Base-by-base conservation (phyloP, 352 stramenopile species). In the Thalassiosira mediterranea region DNA sequence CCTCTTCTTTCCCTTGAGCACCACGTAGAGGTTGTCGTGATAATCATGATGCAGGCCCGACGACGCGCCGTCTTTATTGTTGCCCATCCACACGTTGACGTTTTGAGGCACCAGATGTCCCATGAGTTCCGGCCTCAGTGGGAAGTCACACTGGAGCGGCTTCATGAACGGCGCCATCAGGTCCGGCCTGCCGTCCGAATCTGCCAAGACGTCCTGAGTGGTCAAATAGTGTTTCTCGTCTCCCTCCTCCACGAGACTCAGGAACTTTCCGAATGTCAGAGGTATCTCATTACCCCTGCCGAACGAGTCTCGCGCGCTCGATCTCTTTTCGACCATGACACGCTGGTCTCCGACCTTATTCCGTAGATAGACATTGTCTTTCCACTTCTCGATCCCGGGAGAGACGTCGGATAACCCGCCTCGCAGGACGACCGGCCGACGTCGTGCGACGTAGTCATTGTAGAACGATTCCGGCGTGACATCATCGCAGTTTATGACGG, bases 21-120 rank as follows among this genome's bases (percentile, higher is more conserved):
- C 49, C 42, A 98, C 91, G 85, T 99, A 99, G 25, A 99, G 74
- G 76, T 99, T 99, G 88, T 99, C 97, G 81, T 99, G 97, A 91
- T 97, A 98, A 82, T 99, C 97, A 73, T 99, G 97, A 84, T 99
- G 97, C 31, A 99, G 88, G 0, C 97, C 97, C 8, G 89, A 80
- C 5, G 79, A 81, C 4, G 63, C 10, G 13, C 51, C 71, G 25
- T 47, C 48, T 15, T 57, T 95, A 10, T 88, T 96, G 75, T 94
- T 93, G 17, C 96, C 96, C 90, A 98, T 97, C 97, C 97, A 99
- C 58, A 99, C 83, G 86, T 99, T 98, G 72, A 98, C 95, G 69
- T 97, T 98, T 65, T 96, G 87, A 23, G 94, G 91, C 25, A 98
- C 88, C 49, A 99, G 89, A 65, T 95, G 84, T 19, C 92, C 91